phyloP scores from a whole-genome alignment of 1,284 basidiomycete species.

The Apiotrichum akiyoshidainum region DNA sequence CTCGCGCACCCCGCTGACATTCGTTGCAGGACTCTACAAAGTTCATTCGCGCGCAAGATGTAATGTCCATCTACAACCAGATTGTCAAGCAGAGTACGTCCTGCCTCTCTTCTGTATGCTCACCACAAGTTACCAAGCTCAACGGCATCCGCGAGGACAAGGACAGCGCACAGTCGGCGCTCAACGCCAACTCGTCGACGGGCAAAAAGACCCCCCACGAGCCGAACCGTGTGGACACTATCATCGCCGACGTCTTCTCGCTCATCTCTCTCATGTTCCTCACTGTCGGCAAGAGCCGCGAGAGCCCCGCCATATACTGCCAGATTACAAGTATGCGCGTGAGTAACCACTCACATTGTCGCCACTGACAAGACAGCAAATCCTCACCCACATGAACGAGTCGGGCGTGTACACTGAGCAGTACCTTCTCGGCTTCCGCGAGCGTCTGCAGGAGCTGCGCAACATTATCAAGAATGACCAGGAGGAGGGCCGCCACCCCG shows the following conservation, averaged over 20 bases:
- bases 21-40: constrained; percentile 67
- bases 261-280: constrained; percentile 88
- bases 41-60: constrained; percentile 88
- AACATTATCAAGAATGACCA: constrained; percentile 77
- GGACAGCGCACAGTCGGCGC: constrained; percentile 34
- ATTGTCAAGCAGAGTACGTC: constrained; percentile 85
- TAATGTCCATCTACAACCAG: constrained; percentile 86
- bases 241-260: constrained; percentile 88
- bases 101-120: not conserved
- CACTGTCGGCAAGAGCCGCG: constrained; percentile 87
- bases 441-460: constrained; percentile 71
- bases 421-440: constrained; percentile 79
- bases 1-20: not conserved
- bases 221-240: constrained; percentile 81
- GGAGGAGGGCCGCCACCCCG: constrained; percentile 76
- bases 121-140: constrained; percentile 71
- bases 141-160: constrained; percentile 83
- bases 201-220: constrained; percentile 53
- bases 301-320: constrained; percentile 87
- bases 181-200: constrained; percentile 5
- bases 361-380: constrained; percentile 65
- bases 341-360: constrained; percentile 52
- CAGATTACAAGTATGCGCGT: constrained; percentile 91
- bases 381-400: constrained; percentile 88
- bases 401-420: constrained; percentile 86